Conservation (phyloP, 495 filamentous ascomycete genomes). For the Bombardia bombarda region DNA sequence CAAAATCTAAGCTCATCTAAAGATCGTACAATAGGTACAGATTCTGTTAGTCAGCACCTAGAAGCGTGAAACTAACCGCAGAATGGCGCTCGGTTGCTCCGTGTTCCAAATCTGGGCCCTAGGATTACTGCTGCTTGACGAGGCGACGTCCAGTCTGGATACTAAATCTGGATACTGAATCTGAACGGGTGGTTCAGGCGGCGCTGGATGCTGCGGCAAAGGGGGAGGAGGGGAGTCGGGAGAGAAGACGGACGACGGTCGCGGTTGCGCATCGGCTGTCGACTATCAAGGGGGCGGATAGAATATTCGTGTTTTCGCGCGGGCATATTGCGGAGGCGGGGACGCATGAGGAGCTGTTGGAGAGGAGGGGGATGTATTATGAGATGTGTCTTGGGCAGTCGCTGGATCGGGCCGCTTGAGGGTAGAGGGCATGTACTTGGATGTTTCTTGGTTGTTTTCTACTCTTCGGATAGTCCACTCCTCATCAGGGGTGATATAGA, state of each 20-base stretch:
- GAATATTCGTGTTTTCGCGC: slow-evolving; percentile 43
- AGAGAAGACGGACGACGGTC: slow-evolving; percentile 50
- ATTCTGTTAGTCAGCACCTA: too few species aligned
- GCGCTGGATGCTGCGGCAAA: slow-evolving; percentile 54
- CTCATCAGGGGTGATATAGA: too few species aligned
- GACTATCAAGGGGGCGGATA: slow-evolving; percentile 45
- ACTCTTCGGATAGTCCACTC: too few species aligned
- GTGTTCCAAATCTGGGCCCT: too few species aligned
- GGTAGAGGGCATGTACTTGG: too few species aligned
- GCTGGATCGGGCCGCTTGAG: slow-evolving; percentile 10
- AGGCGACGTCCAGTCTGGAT: slow-evolving; percentile 70
- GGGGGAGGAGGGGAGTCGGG: slow-evolving; percentile 17
- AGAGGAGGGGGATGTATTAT: slow-evolving; percentile 34
- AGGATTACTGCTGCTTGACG: slow-evolving; percentile 63
- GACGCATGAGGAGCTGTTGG: slow-evolving; percentile 39
- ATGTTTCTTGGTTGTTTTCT: too few species aligned
- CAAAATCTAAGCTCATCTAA: too few species aligned
- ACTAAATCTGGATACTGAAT: slow-evolving; percentile 66
- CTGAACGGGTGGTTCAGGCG: slow-evolving; percentile 61
- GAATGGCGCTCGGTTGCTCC: too few species aligned
- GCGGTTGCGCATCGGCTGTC: slow-evolving; percentile 59
- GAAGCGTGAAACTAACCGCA: too few species aligned
- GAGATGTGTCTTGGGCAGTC: slow-evolving; percentile 27
- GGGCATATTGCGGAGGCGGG: slow-evolving; percentile 42
- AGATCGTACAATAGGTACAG: too few species aligned